phyloP scores from a whole-genome alignment of 2,329 filamentous ascomycete genomes.

The Ophiostoma fasciatum region DNA sequence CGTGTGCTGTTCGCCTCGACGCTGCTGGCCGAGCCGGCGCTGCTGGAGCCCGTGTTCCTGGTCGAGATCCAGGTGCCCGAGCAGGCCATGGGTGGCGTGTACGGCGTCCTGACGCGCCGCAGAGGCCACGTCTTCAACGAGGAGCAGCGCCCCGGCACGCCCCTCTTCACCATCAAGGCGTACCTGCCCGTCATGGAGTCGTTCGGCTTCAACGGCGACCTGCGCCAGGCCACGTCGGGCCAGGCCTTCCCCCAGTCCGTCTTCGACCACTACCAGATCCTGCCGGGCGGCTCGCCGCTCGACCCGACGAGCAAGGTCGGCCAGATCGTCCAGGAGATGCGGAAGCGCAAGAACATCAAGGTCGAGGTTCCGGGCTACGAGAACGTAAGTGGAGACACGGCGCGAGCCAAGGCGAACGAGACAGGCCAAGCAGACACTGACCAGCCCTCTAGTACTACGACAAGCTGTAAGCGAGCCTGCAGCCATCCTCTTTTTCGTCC shows the following conservation, averaged over 20 bases:
- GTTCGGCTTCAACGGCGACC: conserved; percentile 87
- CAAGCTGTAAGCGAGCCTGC: conserved; percentile 99
- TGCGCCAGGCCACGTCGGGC: conserved; percentile 82
- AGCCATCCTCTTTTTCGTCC: too few species aligned
- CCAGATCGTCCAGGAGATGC: conserved; percentile 72
- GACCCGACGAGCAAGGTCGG: conserved; percentile 73
- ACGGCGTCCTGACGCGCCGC: conserved; percentile 93
- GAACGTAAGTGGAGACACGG: conserved; percentile 56
- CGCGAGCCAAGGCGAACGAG: background rate
- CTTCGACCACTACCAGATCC: conserved; percentile 97
- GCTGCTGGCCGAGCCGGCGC: conserved; percentile 78
- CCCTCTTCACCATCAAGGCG: conserved; percentile 81
- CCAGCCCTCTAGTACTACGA: conserved; percentile 69
- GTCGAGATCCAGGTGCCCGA: conserved; percentile 99
- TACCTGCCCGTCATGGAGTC: conserved; percentile 27
- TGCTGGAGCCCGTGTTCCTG: conserved; percentile 96
- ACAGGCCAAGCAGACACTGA: conserved; percentile 20
- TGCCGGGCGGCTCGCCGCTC: conserved; percentile 85
- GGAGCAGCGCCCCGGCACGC: conserved; percentile 95
- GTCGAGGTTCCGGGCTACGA: conserved; percentile 79
- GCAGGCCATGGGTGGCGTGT: conserved; percentile 98
- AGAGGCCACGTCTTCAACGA: conserved; percentile 99
- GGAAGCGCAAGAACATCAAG: conserved; percentile 99
- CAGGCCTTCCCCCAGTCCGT: conserved; percentile 99
- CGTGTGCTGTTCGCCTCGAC: conserved; percentile 92